Conservation (phyloP, 2,329 filamentous ascomycete species). For the Zarea fungicola region DNA sequence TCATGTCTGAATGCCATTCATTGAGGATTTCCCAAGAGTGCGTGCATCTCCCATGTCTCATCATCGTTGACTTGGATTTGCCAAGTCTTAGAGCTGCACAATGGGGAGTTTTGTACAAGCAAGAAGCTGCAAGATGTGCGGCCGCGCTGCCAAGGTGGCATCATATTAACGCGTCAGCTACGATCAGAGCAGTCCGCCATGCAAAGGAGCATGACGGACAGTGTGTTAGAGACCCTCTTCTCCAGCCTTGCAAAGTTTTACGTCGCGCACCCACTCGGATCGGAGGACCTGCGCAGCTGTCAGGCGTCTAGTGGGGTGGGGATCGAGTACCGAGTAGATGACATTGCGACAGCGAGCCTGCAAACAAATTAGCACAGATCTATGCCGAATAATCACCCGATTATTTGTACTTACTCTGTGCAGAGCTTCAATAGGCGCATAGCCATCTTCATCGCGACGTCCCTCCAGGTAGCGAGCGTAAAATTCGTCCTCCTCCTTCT, state of each 20-base stretch:
- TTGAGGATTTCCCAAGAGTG: background rate
- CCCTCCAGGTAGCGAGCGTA: constrained; percentile 92
- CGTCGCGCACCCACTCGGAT: constrained; percentile 97
- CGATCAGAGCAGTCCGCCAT: constrained; percentile 25
- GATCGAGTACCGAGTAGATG: constrained; percentile 97
- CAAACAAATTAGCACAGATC: background rate
- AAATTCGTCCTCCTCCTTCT: constrained; percentile 95
- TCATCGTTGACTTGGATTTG: constrained; percentile 14
- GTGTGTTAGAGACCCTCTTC: constrained; percentile 76
- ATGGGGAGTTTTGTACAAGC: constrained; percentile 9
- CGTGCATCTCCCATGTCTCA: constrained; percentile 11
- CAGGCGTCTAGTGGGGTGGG: constrained; percentile 85
- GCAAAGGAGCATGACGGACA: constrained; percentile 24
- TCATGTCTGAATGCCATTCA: background rate
- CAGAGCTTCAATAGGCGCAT: constrained; percentile 91
- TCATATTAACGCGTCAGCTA: background rate
- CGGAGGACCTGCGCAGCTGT: constrained; percentile 95
- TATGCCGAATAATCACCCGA: too few relatives aligned
- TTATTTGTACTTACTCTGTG: constrained; percentile 90
- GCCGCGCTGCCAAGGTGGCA: background rate
- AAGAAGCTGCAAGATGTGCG: constrained; percentile 22
- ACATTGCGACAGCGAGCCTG: constrained; percentile 97
- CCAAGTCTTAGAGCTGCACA: constrained; percentile 10
- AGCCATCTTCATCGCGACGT: constrained; percentile 88
- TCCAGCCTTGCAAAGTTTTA: constrained; percentile 93